Evolutionary conservation across 768 basidiomycete genomes (phyloP).

Genomic region (Pleurotus giganteus): DNA sequence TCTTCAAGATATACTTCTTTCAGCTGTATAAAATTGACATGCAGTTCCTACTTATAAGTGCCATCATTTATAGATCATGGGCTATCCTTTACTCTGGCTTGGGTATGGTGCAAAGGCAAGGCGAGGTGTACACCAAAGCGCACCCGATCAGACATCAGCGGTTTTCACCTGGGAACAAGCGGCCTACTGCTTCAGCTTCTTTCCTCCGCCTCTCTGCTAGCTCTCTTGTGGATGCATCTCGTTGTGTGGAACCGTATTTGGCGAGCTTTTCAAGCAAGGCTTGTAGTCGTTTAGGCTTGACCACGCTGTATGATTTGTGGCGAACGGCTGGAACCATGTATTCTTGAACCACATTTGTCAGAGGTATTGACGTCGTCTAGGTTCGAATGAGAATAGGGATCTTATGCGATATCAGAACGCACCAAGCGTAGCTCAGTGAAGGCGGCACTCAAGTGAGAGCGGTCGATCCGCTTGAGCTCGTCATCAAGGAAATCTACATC

Average conservation of each 20-base stretch:
- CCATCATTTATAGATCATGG: constrained; percentile 30
- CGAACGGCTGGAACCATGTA: constrained; percentile 73
- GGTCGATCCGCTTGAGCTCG: constrained; percentile 76
- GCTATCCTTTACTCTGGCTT: constrained; percentile 16
- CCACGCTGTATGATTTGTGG: constrained; percentile 59
- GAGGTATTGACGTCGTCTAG: constrained; percentile 70
- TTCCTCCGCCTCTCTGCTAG: constrained; percentile 69
- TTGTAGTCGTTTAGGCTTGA: constrained; percentile 72
- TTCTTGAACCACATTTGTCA: constrained; percentile 72
- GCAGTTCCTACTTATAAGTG: constrained; percentile 10
- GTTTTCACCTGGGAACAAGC: constrained; percentile 69
- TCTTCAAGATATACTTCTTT: constrained; percentile 13
- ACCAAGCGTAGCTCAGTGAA: constrained; percentile 83
- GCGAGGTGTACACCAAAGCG: constrained; percentile 10
- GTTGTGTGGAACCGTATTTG: constrained; percentile 59
- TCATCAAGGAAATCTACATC: constrained; percentile 89
- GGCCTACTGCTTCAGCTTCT: constrained; percentile 76
- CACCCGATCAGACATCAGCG: constrained; percentile 31
- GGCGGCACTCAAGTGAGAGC: constrained; percentile 63
- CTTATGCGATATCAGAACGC: constrained; percentile 25
- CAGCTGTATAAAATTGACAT: constrained; percentile 28
- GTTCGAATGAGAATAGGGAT: constrained; percentile 3
- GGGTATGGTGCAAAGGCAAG: constrained; percentile 18
- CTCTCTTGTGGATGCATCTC: constrained; percentile 60
- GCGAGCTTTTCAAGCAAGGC: constrained; percentile 78